Base-by-base conservation (phyloP, 305 asterid genomes). In the Solanum chacoense region DNA sequence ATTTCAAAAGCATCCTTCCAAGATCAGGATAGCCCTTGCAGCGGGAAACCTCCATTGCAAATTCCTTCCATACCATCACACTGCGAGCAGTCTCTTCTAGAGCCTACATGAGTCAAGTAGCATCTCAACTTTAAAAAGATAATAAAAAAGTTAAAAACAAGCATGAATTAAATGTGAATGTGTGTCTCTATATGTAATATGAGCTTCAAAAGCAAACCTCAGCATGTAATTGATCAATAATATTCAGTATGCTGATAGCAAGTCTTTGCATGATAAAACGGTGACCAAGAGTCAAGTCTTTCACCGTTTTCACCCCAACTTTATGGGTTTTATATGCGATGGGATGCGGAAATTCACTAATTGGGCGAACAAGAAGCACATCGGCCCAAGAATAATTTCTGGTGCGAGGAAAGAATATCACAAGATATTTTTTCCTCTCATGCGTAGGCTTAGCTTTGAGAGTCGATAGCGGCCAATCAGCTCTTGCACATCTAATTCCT, bases 311-410 rank as follows among this genome's bases (percentile, higher is more conserved):
- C 87, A 90, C 90, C 89, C 98, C 99, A 91, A 92, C 94, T 91
- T 92, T 92, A 92, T 98, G 99, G 38, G 99, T 92, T 91, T 94
- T 94, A 91, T 94, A 94, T 65, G 98, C 96, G 89, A 98, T 95
- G 89, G 99, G 98, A 89, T 95, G 90, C 2, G 99, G 99, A 69
- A 90, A 93, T 84, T 96, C 98, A 88, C 92, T 87, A 85, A 98
- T 96, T 85, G 98, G 98, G 83, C 98, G 94, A 92, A 96, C 94
- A 89, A 96, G 95, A 74, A 94, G 96, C 92, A 94, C 98, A 90
- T 98, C 98, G 14, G 98, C 99, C 99, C 99, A 98, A 36, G 98
- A 96, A 91, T 93, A 95, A 88, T 95, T 98, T 90, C 99, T 93
- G 80, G 97, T 95, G 71, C 95, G 96, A n/a, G 99, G 99, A 94